Conservation (phyloP, 352 stramenopile species). For the Globisporangium paroecandrum region DNA sequence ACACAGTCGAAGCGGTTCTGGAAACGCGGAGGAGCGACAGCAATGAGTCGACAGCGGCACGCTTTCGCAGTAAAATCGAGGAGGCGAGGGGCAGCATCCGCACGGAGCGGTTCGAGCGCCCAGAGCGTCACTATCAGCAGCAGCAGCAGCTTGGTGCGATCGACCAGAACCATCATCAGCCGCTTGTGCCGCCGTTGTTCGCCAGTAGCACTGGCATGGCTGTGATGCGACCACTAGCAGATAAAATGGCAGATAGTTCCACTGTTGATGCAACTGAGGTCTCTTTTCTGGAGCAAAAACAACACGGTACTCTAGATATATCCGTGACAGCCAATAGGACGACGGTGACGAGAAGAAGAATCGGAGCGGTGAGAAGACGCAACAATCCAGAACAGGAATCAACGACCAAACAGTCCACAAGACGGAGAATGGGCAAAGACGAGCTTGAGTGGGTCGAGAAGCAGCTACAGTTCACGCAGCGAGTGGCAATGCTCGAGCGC, state of each 20-base stretch:
- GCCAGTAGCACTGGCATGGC: neutral
- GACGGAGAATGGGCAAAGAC: slow-evolving; percentile 28
- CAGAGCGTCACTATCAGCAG: slow-evolving; percentile 3
- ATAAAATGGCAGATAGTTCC: neutral
- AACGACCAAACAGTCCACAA: neutral
- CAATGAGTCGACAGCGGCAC: slow-evolving; percentile 19
- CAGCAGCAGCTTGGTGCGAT: neutral
- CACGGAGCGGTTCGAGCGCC: slow-evolving; percentile 42
- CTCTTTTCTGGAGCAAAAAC: neutral
- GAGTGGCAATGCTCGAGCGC: slow-evolving; percentile 43
- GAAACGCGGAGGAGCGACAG: slow-evolving; percentile 22
- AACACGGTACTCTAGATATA: neutral
- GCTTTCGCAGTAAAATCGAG: slow-evolving; percentile 37
- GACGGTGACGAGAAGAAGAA: neutral
- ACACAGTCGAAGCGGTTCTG: slow-evolving; percentile 48
- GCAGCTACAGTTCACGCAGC: slow-evolving; percentile 44
- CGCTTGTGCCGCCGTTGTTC: slow-evolving; percentile 18
- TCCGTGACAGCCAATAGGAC: neutral
- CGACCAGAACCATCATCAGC: slow-evolving; percentile 1
- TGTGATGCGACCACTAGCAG: neutral
- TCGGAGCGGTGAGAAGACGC: slow-evolving; percentile 30
- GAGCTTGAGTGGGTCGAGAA: slow-evolving; percentile 68
- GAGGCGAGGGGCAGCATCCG: slow-evolving; percentile 40
- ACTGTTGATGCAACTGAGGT: neutral
- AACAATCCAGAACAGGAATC: neutral